Evolutionary conservation across 2,329 filamentous ascomycete genomes (phyloP), one percentile per base, ranked within the genome.

Genomic region (Clarireedia monteithiana): DNA sequence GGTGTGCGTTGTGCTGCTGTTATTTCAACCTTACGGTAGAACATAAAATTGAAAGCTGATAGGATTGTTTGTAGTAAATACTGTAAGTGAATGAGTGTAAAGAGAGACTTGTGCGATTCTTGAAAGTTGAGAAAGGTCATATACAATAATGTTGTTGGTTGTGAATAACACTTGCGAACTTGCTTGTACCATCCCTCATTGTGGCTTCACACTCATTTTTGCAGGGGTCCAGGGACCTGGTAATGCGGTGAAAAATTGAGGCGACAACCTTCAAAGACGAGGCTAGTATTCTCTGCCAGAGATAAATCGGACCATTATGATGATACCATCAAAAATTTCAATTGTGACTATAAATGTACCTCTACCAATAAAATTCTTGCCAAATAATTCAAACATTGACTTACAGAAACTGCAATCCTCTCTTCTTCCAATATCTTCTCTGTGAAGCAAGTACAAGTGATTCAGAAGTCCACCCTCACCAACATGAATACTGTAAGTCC

Each of bases 401-500:
- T 20, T 12, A 34, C 30, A 34, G 30, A 12, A 12, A 26, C 27
- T 47, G 15, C 15, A 26, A 12, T 14, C n/a, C 20, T 24, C 44
- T 47, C 44, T 47, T 47, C 44, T 30, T 23, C 15, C 44, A 47
- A 24, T 47, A 6, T n/a, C 17, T 4, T 24, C 23, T 30, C n/a
- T 7, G 24, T 47, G 24, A 47, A 47, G 20, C 44, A 47, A 24
- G 6, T 47, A 47, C 42, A 6, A 23, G 5, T 24, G 50, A 5
- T 5, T 24, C 17, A 15, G 27, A 40, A 17, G n/a, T 6, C 15
- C 12, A 23, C 44, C 39, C 51, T 47, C 61, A 55, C 59, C 34
- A 55, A 45, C 9, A 82, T 82, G 79, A 82, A 82, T 65, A 82
- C 78, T 50, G 79, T 81, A 57, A 54, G 55, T 70, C 69, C 77